A percentile compares a stretch with the other conserved stretches of the same genome.
These are phyloP conservation scores for Leersia perrieri DNA, from an alignment of 176 grass and related monocot genomes.

Conservation along the genomic window DNA sequence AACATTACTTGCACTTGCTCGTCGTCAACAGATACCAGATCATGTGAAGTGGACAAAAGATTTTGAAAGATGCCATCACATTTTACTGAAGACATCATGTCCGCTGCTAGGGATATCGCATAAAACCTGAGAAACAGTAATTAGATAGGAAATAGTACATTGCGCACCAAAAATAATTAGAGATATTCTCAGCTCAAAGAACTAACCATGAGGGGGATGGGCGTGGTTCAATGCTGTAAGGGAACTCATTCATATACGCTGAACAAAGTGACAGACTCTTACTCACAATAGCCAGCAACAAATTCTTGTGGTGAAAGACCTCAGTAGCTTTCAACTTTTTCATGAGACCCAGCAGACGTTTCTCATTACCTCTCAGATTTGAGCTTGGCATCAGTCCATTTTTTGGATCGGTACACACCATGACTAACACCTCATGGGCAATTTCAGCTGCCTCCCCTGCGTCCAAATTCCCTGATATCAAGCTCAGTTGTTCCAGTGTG, in stretches of 20 bases:
- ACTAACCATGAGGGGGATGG: slow-evolving; percentile 71
- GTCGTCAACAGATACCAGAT: slow-evolving; percentile 48
- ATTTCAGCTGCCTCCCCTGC: slow-evolving; percentile 53
- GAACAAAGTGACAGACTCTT: slow-evolving; percentile 70
- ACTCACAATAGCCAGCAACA: slow-evolving; percentile 67
- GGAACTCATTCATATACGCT: slow-evolving; percentile 80
- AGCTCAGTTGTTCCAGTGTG: slow-evolving; percentile 79
- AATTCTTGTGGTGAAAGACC: slow-evolving; percentile 55
- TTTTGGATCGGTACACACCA: slow-evolving; percentile 82
- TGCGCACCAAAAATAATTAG: slow-evolving; percentile 22
- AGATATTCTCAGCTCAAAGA: slow-evolving; percentile 15
- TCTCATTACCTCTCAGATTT: slow-evolving; percentile 81
- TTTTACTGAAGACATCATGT: slow-evolving; percentile 69
- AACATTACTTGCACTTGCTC: slow-evolving; percentile 59
- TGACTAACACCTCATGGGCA: slow-evolving; percentile 76
- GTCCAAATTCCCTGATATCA: slow-evolving; percentile 70
- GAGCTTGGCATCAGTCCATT: slow-evolving; percentile 84
- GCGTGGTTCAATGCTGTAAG: slow-evolving; percentile 70
- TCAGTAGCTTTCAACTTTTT: slow-evolving; percentile 85
- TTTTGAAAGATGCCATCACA: slow-evolving; percentile 36
- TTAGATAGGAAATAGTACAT: slow-evolving; percentile 25
- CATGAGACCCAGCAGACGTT: slow-evolving; percentile 78
- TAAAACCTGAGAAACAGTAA: slow-evolving; percentile 63
- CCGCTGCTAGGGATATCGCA: slow-evolving; percentile 72
- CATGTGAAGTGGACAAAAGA: slow-evolving; percentile 47